Evolutionary conservation across 352 stramenopile genomes (phyloP), one percentile per base, ranked within the genome.

Genomic region (Ophiocytium majus): DNA sequence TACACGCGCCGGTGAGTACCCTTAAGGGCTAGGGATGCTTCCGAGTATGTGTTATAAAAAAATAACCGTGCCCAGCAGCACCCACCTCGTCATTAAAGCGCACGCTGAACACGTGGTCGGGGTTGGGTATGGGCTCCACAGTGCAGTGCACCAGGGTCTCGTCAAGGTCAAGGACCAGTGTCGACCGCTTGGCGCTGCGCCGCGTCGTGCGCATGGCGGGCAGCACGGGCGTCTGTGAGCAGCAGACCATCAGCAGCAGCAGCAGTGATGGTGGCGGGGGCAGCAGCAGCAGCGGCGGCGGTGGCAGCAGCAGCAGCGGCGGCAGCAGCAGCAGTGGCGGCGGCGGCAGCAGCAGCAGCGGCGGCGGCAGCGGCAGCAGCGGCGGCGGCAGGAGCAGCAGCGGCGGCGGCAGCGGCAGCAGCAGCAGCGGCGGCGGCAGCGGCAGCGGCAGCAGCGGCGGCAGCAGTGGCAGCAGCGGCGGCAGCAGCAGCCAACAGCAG

Each of bases 61-160:
- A n/a, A n/a, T n/a, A n/a, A n/a, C n/a, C n/a, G n/a, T n/a, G n/a
- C n/a, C n/a, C n/a, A n/a, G n/a, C n/a, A n/a, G 34, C 17, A 76
- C 19, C 14, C 82, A 86, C 85, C 75, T 88, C 92, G 80, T 95
- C 95, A 87, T 98, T 97, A 86, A 98, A 98, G 35, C 93, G 93
- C 81, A 99, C 97, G 36, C 95, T 94, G 90, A 99, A 99, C 76
- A 96, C 92, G 63, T 98, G 90, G 88, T 99, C 96, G 34, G 96
- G 93, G 85, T 98, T 92, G 31, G 92, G 87, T 10, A 98, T 92
- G 63, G 97, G 92, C 83, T 99, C 96, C 17, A 99, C 95, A 1
- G 95, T 98, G 91, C 96, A 99, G 91, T 99, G 97, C 31, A 99
- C 97, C 0, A 99, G 91, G 0, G 97, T 99, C 90, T 99, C 97